These are phyloP conservation scores for Melocanna baccifera DNA, from an alignment of 176 grass and related monocot species.

Conservation along the genomic window DNA sequence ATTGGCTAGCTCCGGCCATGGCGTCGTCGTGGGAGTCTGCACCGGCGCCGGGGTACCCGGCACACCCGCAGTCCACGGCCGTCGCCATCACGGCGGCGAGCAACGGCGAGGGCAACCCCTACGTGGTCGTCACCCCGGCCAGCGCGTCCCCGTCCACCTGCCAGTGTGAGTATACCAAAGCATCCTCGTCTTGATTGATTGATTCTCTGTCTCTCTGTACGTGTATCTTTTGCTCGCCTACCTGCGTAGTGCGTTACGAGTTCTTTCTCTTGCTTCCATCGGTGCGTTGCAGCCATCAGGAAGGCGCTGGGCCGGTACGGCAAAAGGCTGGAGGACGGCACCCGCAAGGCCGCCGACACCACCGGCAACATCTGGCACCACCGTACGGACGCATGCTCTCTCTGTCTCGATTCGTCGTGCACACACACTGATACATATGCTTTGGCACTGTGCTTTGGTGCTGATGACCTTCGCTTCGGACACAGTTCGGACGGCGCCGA, in stretches of 20 bases:
- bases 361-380: constrained; percentile 80
- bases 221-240: background rate
- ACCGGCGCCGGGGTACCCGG: constrained; percentile 34
- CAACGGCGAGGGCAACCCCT: constrained; percentile 51
- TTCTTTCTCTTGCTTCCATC: background rate
- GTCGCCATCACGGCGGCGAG: constrained; percentile 35
- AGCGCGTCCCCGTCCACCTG: constrained; percentile 25
- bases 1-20: background rate
- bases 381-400: constrained; percentile 1
- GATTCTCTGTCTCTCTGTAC: background rate
- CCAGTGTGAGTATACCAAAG: constrained; percentile 33
- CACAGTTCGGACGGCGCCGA: constrained; percentile 70
- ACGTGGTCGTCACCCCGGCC: constrained; percentile 56
- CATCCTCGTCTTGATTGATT: background rate
- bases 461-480: too few species aligned
- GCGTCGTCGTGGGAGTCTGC: constrained; percentile 11
- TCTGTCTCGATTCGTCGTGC: background rate
- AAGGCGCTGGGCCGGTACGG: constrained; percentile 61
- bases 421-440: background rate
- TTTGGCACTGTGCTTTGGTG: too few species aligned
- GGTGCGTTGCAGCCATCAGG: constrained; percentile 15
- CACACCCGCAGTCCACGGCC: constrained; percentile 8
- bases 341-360: constrained; percentile 54
- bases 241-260: too few species aligned
- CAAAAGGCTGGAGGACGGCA: constrained; percentile 59